phyloP scores from a whole-genome alignment of 2,329 filamentous ascomycete species.

The Fusarium sororula region DNA sequence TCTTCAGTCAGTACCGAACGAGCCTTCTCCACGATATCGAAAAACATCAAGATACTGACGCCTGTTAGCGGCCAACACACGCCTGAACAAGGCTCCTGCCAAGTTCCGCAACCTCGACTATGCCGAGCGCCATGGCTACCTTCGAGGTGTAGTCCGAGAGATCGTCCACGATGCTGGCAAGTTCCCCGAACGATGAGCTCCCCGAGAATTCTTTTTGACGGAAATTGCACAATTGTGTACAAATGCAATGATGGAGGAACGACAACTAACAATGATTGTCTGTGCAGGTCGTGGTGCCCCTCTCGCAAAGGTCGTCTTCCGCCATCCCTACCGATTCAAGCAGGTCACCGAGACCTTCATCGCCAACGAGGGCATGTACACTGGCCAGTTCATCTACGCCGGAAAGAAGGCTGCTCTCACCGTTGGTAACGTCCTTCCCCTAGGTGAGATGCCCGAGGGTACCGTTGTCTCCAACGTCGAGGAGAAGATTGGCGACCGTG shows the following conservation, averaged over 20 bases:
- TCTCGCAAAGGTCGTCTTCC: constrained; percentile 96
- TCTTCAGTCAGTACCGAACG: constrained; percentile 61
- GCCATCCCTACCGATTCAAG: constrained; percentile 98
- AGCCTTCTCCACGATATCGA: constrained; percentile 38
- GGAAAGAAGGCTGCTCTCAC: constrained; percentile 98
- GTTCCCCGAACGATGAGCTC: constrained; percentile 40
- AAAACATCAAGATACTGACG: constrained; percentile 45
- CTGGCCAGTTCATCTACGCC: constrained; percentile 99
- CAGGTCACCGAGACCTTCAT: constrained; percentile 99
- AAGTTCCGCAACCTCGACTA: constrained; percentile 98
- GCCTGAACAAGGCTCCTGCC: constrained; percentile 84
- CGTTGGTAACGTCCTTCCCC: constrained; percentile 96
- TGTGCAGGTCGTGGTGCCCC: constrained; percentile 82
- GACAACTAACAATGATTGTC: constrained; percentile 40
- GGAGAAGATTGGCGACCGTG: constrained; percentile 98
- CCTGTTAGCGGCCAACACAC: constrained; percentile 76
- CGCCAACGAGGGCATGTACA: constrained; percentile 99
- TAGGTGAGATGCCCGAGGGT: constrained; percentile 96
- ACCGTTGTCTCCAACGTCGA: constrained; percentile 99
- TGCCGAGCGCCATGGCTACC: constrained; percentile 96
- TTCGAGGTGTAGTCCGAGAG: constrained; percentile 97
- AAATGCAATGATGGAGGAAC: constrained; percentile 19
- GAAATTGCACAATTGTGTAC: constrained; percentile 17
- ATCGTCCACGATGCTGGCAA: constrained; percentile 96
- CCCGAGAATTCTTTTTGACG: constrained; percentile 20